A percentile compares a stretch with the other conserved stretches of the same genome.
phyloP scores from a whole-genome alignment of 176 grass and related monocot genomes.

The Musa troglodytarum region DNA sequence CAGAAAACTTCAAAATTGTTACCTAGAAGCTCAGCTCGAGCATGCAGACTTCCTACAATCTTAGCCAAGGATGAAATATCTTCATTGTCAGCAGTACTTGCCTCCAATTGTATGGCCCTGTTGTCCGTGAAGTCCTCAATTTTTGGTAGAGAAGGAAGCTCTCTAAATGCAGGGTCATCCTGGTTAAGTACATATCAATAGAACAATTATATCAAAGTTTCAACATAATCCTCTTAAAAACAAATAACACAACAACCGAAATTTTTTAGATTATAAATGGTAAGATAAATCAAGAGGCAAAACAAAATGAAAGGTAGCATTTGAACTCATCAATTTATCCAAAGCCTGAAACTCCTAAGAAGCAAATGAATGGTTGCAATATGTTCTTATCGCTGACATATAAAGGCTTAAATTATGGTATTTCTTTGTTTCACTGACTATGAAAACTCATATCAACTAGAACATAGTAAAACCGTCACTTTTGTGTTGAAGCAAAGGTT shows the following conservation, averaged over 20 bases:
- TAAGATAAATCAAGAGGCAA: neutral
- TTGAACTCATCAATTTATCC: too few relatives aligned
- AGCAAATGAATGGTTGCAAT: too few relatives aligned
- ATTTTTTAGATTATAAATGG: neutral
- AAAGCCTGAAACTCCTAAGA: too few relatives aligned
- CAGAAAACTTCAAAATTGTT: constrained; percentile 55
- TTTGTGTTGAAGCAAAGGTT: too few relatives aligned
- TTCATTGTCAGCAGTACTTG: constrained; percentile 30
- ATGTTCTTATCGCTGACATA: too few relatives aligned
- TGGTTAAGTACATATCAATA: neutral
- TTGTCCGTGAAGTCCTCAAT: constrained; percentile 54
- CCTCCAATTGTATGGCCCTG: constrained; percentile 29
- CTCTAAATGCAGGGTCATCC: constrained; percentile 42
- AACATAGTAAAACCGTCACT: too few relatives aligned
- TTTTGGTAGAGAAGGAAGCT: constrained; percentile 45
- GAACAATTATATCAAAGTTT: neutral
- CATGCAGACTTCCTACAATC: constrained; percentile 47
- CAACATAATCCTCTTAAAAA: neutral
- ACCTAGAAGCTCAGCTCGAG: constrained; percentile 34
- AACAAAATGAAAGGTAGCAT: neutral
- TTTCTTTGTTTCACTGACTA: too few relatives aligned
- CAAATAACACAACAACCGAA: neutral
- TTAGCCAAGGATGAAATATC: constrained; percentile 40
- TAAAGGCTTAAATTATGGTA: too few relatives aligned
- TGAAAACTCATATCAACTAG: too few relatives aligned